Percentiles rank a stretch among this genome's conserved stretches.
These are phyloP conservation scores for Hyparrhenia diplandra DNA, from an alignment of 176 grass and related monocot genomes.

Conservation along the genomic window DNA sequence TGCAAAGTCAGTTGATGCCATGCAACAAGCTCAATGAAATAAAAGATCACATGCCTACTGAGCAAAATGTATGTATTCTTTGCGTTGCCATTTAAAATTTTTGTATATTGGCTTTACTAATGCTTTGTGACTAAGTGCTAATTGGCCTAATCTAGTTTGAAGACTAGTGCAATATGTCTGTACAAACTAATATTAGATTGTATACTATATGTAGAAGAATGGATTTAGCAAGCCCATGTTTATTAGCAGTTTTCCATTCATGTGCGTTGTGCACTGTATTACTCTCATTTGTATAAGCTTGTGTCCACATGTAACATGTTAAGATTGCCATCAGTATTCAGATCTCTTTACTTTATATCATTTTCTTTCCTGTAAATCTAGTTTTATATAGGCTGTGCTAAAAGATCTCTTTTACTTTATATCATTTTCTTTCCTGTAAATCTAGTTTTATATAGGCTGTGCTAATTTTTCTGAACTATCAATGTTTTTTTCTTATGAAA, in stretches of 20 bases:
- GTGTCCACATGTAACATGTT: constrained; percentile 6
- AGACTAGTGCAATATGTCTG: not conserved
- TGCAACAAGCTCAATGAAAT: constrained; percentile 24
- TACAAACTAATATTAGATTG: not conserved
- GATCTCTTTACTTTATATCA: not conserved
- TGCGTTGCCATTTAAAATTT: not conserved
- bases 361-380: not conserved
- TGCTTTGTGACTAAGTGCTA: not conserved
- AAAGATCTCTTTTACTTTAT: too few relatives aligned
- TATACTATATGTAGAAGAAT: not conserved
- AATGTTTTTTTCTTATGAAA: not conserved
- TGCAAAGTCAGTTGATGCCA: constrained; percentile 34
- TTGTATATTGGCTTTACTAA: not conserved
- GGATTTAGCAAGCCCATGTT: constrained; percentile 13
- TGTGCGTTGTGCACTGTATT: not conserved
- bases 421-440: too few relatives aligned
- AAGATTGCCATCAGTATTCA: not conserved
- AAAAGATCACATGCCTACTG: constrained; percentile 32
- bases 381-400: too few relatives aligned
- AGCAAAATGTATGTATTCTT: constrained; percentile 47
- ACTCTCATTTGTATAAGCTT: constrained; percentile 10
- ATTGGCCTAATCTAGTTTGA: constrained; percentile 10
- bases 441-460: not conserved
- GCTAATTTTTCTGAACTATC: constrained; percentile 6
- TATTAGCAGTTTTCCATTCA: not conserved